These are phyloP conservation scores for Colletotrichum ledebouriae DNA, from an alignment of 2,329 filamentous ascomycete species.

Conservation along the genomic window DNA sequence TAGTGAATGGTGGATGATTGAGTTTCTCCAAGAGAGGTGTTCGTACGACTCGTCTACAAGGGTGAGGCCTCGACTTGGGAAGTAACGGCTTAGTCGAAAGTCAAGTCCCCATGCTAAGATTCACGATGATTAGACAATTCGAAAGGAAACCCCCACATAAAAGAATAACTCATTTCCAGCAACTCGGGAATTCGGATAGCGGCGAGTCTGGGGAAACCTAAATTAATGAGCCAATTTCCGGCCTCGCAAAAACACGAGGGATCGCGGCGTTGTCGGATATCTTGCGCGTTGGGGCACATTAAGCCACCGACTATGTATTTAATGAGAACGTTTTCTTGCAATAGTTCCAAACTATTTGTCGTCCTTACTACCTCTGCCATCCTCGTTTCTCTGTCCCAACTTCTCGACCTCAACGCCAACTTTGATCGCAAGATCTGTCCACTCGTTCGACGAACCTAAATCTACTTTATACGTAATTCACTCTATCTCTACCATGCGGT, in stretches of 20 bases:
- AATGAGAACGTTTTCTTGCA: rapidly evolving
- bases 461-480: background rate
- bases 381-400: background rate
- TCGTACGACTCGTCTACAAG: constrained; percentile 1
- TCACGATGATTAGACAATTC: constrained; percentile 11
- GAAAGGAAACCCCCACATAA: constrained; percentile 1
- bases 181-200: background rate
- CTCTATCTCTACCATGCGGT: constrained; percentile 10
- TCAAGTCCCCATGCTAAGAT: background rate
- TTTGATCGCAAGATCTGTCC: constrained; percentile 12
- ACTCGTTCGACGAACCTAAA: background rate
- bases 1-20: constrained; percentile 3
- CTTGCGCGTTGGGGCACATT: no score
- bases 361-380: background rate
- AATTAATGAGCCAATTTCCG: constrained; percentile 22
- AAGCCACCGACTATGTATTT: background rate
- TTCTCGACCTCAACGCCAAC: background rate
- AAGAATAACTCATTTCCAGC: constrained; percentile 20
- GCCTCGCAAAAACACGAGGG: background rate
- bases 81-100: background rate
- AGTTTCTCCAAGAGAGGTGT: constrained; percentile 6
- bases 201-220: constrained; percentile 6
- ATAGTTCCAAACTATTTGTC: rapidly evolving
- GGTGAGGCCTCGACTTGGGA: constrained; percentile 2
- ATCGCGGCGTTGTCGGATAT: background rate